Evolutionary conservation across 306 rosid species (phyloP).

Genomic region (Arachis hypogaea): DNA sequence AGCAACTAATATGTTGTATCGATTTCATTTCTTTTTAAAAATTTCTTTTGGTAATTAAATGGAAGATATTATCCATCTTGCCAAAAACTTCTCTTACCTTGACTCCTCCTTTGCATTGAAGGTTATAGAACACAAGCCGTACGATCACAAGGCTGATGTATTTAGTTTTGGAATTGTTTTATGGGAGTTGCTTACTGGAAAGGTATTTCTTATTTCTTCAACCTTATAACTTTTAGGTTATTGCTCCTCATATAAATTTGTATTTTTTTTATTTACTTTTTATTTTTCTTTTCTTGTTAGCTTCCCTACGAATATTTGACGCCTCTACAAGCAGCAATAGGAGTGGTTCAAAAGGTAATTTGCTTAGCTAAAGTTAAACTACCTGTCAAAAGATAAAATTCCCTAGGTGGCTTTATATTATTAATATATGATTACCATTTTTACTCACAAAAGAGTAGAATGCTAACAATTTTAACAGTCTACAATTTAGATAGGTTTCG

Average conservation of each 20-base stretch:
- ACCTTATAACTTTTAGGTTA: slow-evolving; percentile 2
- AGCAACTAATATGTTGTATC: no score
- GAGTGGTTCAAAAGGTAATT: slow-evolving; percentile 90
- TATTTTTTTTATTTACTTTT: neutral
- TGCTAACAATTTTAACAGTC: no score
- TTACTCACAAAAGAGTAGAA: no score
- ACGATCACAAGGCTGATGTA: slow-evolving; percentile 98
- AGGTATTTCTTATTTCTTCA: slow-evolving; percentile 56
- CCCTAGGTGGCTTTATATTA: neutral
- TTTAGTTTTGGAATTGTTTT: slow-evolving; percentile 92
- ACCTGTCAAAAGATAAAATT: neutral
- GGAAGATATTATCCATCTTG: slow-evolving; percentile 42
- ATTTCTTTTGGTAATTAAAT: slow-evolving; percentile 25
- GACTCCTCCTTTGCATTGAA: slow-evolving; percentile 74
- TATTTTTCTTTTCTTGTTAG: slow-evolving; percentile 51
- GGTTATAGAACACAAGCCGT: slow-evolving; percentile 97
- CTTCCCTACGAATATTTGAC: slow-evolving; percentile 92
- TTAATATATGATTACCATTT: neutral
- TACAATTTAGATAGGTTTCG: no score
- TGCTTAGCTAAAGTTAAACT: slow-evolving; percentile 31
- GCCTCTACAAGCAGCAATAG: slow-evolving; percentile 97
- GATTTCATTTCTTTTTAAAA: slow-evolving; percentile 13
- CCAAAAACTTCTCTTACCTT: slow-evolving; percentile 53
- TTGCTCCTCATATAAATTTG: neutral
- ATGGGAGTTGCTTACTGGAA: slow-evolving; percentile 94